Conservation (phyloP, 2,329 filamentous ascomycete species). For the Metarhizium anisopliae region DNA sequence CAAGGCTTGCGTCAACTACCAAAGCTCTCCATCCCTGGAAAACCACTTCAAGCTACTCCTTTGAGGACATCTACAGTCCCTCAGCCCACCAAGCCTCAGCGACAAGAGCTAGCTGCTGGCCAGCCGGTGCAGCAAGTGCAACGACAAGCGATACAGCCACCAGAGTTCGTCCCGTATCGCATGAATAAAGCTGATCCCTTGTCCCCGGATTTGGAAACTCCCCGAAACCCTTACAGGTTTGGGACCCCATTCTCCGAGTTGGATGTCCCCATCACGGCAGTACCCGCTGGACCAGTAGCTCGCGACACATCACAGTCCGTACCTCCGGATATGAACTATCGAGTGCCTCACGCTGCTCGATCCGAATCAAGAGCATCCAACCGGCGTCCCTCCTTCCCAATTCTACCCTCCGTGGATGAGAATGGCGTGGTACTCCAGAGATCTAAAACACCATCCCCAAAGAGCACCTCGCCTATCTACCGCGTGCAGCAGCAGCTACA, state of each 20-base stretch:
- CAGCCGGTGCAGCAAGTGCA: slow-evolving; percentile 14
- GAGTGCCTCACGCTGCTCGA: slow-evolving; percentile 32
- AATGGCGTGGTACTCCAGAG: slow-evolving; percentile 37
- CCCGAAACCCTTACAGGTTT: slow-evolving; percentile 57
- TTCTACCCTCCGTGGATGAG: slow-evolving; percentile 63
- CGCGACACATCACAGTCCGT: slow-evolving; percentile 84
- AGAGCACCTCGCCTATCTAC: slow-evolving; percentile 26
- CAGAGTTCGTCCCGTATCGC: slow-evolving; percentile 37
- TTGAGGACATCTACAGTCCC: slow-evolving; percentile 19
- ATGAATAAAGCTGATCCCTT: slow-evolving; percentile 43
- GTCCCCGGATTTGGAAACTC: slow-evolving; percentile 49
- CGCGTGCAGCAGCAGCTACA: slow-evolving; percentile 18
- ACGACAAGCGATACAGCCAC: slow-evolving; percentile 11
- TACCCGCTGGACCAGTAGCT: slow-evolving; percentile 61
- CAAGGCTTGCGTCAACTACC: slow-evolving; percentile 49
- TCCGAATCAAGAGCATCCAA: slow-evolving; percentile 47
- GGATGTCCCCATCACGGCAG: slow-evolving; percentile 73
- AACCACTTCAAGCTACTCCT: slow-evolving; percentile 18
- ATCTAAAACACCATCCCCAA: slow-evolving; percentile 22
- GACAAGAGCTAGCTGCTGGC: slow-evolving; percentile 14
- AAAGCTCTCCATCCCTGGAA: slow-evolving; percentile 50
- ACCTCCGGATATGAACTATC: slow-evolving; percentile 85
- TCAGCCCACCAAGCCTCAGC: slow-evolving; percentile 15
- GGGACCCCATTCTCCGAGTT: slow-evolving; percentile 86
- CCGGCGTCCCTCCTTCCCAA: slow-evolving; percentile 58